phyloP scores from a whole-genome alignment of 352 stramenopile species.

The Blastocystis hominis region DNA sequence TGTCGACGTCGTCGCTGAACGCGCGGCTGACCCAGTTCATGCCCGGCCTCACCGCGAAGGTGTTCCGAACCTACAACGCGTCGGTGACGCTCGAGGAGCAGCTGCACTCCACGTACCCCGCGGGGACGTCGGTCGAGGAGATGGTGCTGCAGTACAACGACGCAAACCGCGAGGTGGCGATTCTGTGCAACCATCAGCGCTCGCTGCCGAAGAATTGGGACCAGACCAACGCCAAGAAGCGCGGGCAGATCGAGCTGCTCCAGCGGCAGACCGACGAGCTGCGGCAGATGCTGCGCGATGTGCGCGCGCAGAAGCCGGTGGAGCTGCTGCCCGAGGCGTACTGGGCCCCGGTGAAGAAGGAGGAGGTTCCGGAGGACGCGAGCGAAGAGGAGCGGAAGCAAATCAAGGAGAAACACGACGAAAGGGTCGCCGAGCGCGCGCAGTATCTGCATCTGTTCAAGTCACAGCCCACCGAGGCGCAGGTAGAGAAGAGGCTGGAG shows the following conservation, averaged over 20 bases:
- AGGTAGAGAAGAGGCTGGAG: constrained; percentile 85
- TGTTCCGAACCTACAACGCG: constrained; percentile 99
- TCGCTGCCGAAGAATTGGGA: constrained; percentile 93
- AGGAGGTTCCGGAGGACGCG: constrained; percentile 71
- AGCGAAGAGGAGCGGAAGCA: constrained; percentile 69
- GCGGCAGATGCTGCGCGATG: constrained; percentile 71
- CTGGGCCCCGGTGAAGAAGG: constrained; percentile 62
- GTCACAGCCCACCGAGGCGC: constrained; percentile 76
- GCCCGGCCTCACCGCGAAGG: constrained; percentile 94
- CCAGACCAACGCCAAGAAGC: constrained; percentile 82
- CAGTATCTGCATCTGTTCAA: constrained; percentile 84
- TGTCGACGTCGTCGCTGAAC: constrained; percentile 83
- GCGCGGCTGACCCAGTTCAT: constrained; percentile 94
- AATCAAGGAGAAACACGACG: constrained; percentile 68
- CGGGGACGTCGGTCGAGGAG: constrained; percentile 65
- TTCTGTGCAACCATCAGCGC: constrained; percentile 99
- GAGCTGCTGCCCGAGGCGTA: constrained; percentile 80
- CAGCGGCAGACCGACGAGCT: constrained; percentile 86
- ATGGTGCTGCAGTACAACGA: constrained; percentile 91
- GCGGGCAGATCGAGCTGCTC: constrained; percentile 69
- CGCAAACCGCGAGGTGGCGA: constrained; percentile 99
- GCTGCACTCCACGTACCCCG: constrained; percentile 64
- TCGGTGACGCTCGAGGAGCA: constrained; percentile 95
- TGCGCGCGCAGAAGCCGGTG: constrained; percentile 72
- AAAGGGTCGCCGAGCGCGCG: constrained; percentile 66